Evolutionary conservation across 2,329 filamentous ascomycete species (phyloP).

Genomic region (Botrytis paeoniae): DNA sequence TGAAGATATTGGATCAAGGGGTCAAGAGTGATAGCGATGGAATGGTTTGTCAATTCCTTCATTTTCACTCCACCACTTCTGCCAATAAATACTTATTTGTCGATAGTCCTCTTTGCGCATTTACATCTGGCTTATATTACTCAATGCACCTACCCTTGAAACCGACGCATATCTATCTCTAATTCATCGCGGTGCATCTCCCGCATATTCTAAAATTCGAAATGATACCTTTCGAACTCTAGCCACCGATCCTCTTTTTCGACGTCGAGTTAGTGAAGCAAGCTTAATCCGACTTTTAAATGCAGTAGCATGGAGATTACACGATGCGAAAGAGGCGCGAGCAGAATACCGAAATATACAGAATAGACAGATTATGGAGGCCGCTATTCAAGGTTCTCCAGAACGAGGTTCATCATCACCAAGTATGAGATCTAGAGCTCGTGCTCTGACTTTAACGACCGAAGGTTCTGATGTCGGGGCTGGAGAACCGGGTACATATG

Average conservation of each 20-base stretch:
- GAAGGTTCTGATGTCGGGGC: slow-evolving; percentile 61
- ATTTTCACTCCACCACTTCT: slow-evolving; percentile 9
- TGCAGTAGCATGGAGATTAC: slow-evolving; percentile 88
- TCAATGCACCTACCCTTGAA: slow-evolving; percentile 79
- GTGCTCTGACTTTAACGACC: slow-evolving; percentile 58
- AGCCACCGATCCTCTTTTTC: slow-evolving; percentile 95
- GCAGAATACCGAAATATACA: slow-evolving; percentile 21
- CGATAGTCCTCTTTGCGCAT: slow-evolving; percentile 82
- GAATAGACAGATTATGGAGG: slow-evolving; percentile 26
- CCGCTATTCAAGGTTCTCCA: slow-evolving; percentile 34
- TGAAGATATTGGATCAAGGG: slow-evolving; percentile 72
- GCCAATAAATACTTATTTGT: slow-evolving; percentile 23
- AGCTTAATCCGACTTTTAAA: slow-evolving; percentile 92
- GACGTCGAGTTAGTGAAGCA: slow-evolving; percentile 90
- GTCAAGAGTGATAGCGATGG: slow-evolving; percentile 76
- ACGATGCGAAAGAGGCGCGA: slow-evolving; percentile 63
- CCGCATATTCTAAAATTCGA: slow-evolving; percentile 94
- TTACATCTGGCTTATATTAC: slow-evolving; percentile 92
- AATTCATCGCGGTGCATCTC: slow-evolving; percentile 88
- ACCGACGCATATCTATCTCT: slow-evolving; percentile 88
- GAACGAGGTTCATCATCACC: slow-evolving; percentile 32
- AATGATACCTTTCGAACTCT: slow-evolving; percentile 98
- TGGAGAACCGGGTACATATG: slow-evolving; percentile 77
- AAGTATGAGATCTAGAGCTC: slow-evolving; percentile 44
- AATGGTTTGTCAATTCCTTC: slow-evolving; percentile 57